Percentiles rank a stretch among this genome's conserved stretches.
phyloP scores from a whole-genome alignment of 306 rosid genomes.

The Urtica urens region DNA sequence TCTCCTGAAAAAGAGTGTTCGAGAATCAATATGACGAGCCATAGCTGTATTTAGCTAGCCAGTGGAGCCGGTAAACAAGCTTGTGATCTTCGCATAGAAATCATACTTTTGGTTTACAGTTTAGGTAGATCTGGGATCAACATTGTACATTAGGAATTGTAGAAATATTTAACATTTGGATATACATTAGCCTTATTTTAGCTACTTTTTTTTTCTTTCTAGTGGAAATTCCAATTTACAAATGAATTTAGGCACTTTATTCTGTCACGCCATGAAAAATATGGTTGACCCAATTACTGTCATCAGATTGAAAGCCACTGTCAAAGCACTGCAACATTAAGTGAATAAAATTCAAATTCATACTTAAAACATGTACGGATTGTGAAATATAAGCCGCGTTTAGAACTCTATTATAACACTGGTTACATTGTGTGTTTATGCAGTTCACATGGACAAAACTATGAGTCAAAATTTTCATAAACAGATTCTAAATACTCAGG shows the following conservation, averaged over 20 bases:
- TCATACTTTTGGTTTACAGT: constrained; percentile 14
- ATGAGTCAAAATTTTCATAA: constrained; percentile 2
- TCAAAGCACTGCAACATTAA: too few species aligned
- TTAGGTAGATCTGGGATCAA: constrained; percentile 11
- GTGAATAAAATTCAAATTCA: too few species aligned
- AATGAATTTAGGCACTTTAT: not conserved
- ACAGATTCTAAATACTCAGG: constrained; percentile 9
- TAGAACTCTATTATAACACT: too few species aligned
- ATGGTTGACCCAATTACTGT: too few species aligned
- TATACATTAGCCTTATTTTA: not conserved
- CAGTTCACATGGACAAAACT: too few species aligned
- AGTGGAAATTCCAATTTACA: not conserved
- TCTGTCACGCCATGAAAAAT: not conserved
- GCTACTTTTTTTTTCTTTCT: not conserved
- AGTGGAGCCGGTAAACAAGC: constrained; percentile 3
- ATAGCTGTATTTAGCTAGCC: constrained; percentile 3
- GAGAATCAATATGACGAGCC: constrained; percentile 6
- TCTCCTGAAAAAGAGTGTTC: constrained; percentile 11
- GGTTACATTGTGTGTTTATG: too few species aligned
- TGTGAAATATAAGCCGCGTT: too few species aligned
- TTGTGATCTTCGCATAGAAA: not conserved
- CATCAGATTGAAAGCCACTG: too few species aligned
- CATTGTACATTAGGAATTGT: not conserved
- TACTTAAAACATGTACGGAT: too few species aligned
- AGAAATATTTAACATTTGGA: not conserved